Conservation (phyloP, 305 asterid genomes). For the Striga hermonthica region DNA sequence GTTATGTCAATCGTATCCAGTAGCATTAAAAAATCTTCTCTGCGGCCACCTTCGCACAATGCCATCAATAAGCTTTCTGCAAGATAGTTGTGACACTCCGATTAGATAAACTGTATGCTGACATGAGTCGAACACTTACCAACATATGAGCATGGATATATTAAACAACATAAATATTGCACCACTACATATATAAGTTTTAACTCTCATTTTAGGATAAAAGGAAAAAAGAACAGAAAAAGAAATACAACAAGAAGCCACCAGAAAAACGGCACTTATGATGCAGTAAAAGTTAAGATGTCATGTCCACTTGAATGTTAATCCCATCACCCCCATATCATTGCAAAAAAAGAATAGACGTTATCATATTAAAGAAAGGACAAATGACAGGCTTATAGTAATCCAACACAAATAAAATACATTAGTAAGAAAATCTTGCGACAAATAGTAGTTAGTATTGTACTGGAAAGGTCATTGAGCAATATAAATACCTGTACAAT, state of each 20-base stretch:
- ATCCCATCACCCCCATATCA: conserved; percentile 9
- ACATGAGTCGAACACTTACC: conserved; percentile 9
- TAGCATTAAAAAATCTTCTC: conserved; percentile 52
- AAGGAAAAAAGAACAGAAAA: conserved; percentile 16
- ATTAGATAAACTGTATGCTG: conserved; percentile 28
- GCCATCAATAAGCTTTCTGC: conserved; percentile 76
- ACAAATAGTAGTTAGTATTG: conserved; percentile 8
- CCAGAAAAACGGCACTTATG: conserved; percentile 17
- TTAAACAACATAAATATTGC: conserved; percentile 22
- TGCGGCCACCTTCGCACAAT: conserved; percentile 55
- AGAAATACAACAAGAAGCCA: conserved; percentile 25
- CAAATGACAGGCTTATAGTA: conserved; percentile 5
- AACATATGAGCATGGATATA: conserved; percentile 16
- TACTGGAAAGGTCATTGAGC: conserved; percentile 7
- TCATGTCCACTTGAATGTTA: conserved; percentile 2
- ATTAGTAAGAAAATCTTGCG: conserved; percentile 12
- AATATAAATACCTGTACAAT: conserved; percentile 10
- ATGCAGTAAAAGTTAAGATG: conserved; percentile 14
- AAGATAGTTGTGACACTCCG: conserved; percentile 32
- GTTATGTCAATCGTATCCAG: conserved; percentile 59
- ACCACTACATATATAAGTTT: conserved; percentile 16
- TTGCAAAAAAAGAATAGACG: conserved; percentile 1
- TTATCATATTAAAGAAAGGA: not conserved
- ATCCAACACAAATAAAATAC: conserved; percentile 13
- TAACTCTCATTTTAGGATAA: conserved; percentile 23